Percentiles rank a stretch among this genome's conserved stretches.
phyloP scores from a whole-genome alignment of 441 rosid species.

The Erysimum cheiri region DNA sequence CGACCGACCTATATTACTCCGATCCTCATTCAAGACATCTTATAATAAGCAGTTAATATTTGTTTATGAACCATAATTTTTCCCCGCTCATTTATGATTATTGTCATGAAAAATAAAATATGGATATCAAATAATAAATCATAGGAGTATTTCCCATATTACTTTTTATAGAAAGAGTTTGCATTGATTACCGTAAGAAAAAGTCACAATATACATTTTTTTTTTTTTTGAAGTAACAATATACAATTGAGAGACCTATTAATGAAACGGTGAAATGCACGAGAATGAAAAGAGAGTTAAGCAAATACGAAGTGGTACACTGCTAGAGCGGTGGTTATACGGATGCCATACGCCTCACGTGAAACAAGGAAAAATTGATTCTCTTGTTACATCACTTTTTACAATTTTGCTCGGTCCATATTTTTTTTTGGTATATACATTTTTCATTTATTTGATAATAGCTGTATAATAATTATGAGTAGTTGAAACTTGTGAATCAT shows the following conservation, averaged over 20 bases:
- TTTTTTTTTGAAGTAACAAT: neutral
- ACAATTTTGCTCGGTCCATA: conserved; percentile 25
- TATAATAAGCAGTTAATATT: neutral
- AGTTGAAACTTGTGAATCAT: conserved; percentile 26
- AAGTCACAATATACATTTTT: neutral
- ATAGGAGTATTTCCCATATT: neutral
- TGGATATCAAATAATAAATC: neutral
- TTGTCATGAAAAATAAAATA: neutral
- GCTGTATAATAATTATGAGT: conserved; percentile 11
- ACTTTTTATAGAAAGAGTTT: neutral
- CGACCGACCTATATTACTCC: conserved; percentile 14
- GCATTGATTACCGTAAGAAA: neutral
- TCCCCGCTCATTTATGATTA: neutral
- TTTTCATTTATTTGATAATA: neutral
- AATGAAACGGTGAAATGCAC: conserved; percentile 42
- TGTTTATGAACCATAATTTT: neutral
- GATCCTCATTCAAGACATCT: neutral
- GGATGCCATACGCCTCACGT: conserved; percentile 44
- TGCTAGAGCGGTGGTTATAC: conserved; percentile 40
- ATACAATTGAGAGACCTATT: neutral
- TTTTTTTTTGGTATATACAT: neutral
- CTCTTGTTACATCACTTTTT: conserved; percentile 28
- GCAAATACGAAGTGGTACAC: conserved; percentile 37
- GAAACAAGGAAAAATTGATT: conserved; percentile 9
- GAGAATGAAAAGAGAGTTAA: conserved; percentile 27